phyloP scores from a whole-genome alignment of 2,329 filamentous ascomycete genomes.

The Golovinomyces cichoracearum region DNA sequence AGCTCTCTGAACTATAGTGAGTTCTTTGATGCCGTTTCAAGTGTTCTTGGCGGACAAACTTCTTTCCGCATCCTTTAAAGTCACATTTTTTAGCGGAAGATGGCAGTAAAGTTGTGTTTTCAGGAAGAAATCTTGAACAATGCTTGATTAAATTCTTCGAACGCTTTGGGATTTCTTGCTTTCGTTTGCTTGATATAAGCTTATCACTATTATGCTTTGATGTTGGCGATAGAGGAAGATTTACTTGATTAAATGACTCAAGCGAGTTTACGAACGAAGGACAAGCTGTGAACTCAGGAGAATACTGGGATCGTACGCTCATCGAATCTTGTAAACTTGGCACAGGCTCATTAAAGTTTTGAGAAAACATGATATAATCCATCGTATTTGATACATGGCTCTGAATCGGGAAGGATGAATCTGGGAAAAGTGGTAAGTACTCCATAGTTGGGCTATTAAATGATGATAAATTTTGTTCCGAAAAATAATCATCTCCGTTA shows the following conservation, averaged over 20 bases:
- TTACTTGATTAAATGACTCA: too few species aligned
- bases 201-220: too few species aligned
- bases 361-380: not conserved
- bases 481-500: not conserved
- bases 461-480: not conserved
- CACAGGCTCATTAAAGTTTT: not conserved
- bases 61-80: conserved; percentile 19
- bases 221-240: too few species aligned
- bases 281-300: too few species aligned
- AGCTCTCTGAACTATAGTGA: conserved; percentile 10
- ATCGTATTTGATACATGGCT: not conserved
- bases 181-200: too few species aligned
- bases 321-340: not conserved
- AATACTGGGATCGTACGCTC: too few species aligned
- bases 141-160: not conserved
- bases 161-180: not conserved
- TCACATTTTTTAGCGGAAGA: conserved; percentile 16
- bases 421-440: not conserved
- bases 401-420: not conserved
- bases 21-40: conserved; percentile 23
- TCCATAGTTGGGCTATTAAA: not conserved
- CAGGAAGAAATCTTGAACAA: not conserved
- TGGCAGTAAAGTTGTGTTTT: conserved; percentile 2
- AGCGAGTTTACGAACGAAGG: too few species aligned
- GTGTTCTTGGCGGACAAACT: conserved; percentile 24